Evolutionary conservation across 345 rosid genomes (phyloP).

Genomic region (Acer saccharum): DNA sequence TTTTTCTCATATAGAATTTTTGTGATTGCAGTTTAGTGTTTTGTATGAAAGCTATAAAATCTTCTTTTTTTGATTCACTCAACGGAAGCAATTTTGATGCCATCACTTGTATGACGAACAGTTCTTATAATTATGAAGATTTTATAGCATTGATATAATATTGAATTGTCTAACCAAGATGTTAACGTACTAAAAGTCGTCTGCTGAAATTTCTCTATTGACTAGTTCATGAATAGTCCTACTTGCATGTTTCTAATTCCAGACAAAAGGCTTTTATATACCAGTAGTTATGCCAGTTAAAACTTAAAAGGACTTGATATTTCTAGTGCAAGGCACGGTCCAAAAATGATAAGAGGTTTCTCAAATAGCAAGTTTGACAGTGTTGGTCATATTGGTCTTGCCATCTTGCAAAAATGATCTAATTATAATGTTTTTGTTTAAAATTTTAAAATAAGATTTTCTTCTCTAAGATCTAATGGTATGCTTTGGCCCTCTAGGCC

Average conservation of each 20-base stretch:
- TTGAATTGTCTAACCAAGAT: neutral
- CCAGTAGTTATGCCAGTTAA: neutral
- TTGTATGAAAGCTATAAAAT: neutral
- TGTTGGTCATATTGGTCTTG: neutral
- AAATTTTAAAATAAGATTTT: neutral
- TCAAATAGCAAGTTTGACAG: neutral
- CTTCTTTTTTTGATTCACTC: neutral
- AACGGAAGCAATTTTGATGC: neutral
- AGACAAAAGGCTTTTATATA: neutral
- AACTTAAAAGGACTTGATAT: neutral
- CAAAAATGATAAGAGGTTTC: neutral
- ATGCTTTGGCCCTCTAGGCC: neutral
- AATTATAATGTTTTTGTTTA: neutral
- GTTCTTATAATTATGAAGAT: neutral
- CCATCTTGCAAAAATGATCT: neutral
- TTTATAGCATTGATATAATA: neutral
- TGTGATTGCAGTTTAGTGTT: neutral
- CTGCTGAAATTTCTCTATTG: neutral
- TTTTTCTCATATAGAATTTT: neutral
- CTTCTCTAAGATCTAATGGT: neutral
- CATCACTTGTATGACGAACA: neutral
- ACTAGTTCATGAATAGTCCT: neutral
- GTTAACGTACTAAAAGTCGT: neutral
- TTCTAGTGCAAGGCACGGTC: neutral
- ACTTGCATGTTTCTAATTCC: neutral